phyloP scores from a whole-genome alignment of 768 basidiomycete genomes.

The Symmetrospora coprosmae region DNA sequence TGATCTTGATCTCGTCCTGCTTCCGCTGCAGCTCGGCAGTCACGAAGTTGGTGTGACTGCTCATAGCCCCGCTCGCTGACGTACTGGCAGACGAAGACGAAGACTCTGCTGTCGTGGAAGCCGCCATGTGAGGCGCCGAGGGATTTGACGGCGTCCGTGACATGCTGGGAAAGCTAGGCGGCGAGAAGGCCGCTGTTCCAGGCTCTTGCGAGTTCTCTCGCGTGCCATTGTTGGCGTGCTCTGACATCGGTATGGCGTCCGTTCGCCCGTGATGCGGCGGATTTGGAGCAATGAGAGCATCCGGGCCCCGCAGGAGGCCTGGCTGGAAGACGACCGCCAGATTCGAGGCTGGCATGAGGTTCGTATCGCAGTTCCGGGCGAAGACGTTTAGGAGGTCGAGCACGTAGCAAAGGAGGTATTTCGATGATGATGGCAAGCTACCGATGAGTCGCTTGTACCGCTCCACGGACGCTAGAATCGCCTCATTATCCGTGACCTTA shows the following conservation, averaged over 20 bases:
- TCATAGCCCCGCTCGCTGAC: not conserved
- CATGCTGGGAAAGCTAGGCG: not conserved
- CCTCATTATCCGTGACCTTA: not conserved
- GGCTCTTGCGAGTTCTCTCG: not conserved
- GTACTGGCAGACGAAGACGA: not conserved
- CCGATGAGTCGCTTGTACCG: slow-evolving; percentile 74
- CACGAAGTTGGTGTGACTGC: not conserved
- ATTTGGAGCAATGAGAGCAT: slow-evolving; percentile 26
- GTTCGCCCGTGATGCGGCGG: too few species aligned
- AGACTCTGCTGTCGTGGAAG: not conserved
- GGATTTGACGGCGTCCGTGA: slow-evolving; percentile 6
- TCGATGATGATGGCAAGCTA: slow-evolving; percentile 70
- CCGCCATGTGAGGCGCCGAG: too few species aligned
- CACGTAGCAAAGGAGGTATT: slow-evolving; percentile 92
- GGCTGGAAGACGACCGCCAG: slow-evolving; percentile 95
- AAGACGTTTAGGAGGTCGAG: slow-evolving; percentile 92
- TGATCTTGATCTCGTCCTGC: slow-evolving; percentile 69
- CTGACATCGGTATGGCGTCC: not conserved
- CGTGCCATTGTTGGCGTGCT: not conserved
- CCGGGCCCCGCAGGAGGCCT: slow-evolving; percentile 73
- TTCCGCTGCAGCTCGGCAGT: slow-evolving; percentile 40
- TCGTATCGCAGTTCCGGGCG: slow-evolving; percentile 74
- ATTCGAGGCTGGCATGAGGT: slow-evolving; percentile 89
- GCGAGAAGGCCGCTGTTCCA: not conserved
- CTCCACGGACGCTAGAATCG: slow-evolving; percentile 40